Conservation (phyloP, 2,329 filamentous ascomycete species). For the Trichoderma sp. region DNA sequence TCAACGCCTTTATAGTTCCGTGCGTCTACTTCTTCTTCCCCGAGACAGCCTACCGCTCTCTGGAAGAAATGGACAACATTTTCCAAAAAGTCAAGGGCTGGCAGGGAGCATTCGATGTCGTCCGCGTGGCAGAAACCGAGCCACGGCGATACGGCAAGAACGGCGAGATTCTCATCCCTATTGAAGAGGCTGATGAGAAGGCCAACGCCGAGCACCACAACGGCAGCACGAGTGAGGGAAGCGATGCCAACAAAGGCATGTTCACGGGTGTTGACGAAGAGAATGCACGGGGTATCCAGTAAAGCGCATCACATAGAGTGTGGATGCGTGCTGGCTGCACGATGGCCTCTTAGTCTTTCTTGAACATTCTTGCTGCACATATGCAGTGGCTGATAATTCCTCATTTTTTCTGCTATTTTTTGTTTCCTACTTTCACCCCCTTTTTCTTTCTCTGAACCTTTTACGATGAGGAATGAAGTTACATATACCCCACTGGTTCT, state of each 20-base stretch:
- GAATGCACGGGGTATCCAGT: constrained; percentile 31
- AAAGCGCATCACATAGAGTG: neutral
- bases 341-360: neutral
- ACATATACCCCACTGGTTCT: constrained; percentile 2
- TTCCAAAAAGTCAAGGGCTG: constrained; percentile 57
- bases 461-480: neutral
- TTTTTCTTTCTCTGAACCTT: neutral
- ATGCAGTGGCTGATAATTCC: neutral
- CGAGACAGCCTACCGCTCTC: constrained; percentile 62
- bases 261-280: constrained; percentile 39
- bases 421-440: neutral
- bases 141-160: constrained; percentile 60
- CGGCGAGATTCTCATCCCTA: constrained; percentile 55
- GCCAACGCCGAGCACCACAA: constrained; percentile 32
- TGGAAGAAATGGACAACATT: constrained; percentile 68
- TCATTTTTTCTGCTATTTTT: neutral
- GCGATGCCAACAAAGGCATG: constrained; percentile 29
- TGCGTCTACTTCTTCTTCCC: constrained; percentile 64
- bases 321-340: neutral
- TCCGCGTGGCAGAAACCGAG: constrained; percentile 46
- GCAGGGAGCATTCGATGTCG: constrained; percentile 38
- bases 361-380: neutral
- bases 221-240: constrained; percentile 30
- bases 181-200: constrained; percentile 46
- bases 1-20: constrained; percentile 62